phyloP scores from a whole-genome alignment of 2,329 filamentous ascomycete genomes.

The Diaporthe sp. region DNA sequence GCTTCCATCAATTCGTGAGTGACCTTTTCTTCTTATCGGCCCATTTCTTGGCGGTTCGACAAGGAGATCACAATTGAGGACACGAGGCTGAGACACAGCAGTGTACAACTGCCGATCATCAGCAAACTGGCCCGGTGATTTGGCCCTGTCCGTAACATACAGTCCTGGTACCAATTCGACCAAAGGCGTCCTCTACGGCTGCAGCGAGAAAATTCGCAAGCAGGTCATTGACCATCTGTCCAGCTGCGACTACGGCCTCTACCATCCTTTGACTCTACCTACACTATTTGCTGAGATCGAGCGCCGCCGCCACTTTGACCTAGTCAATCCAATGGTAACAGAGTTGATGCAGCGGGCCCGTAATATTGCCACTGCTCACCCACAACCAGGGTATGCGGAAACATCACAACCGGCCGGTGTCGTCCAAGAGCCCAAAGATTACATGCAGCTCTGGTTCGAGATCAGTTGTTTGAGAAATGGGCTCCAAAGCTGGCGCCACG shows the following conservation, averaged over 20 bases:
- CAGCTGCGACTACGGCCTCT: background rate
- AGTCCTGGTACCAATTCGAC: background rate
- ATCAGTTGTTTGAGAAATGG: background rate
- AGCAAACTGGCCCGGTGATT: constrained; percentile 1
- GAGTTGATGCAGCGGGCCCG: background rate
- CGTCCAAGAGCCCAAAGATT: background rate
- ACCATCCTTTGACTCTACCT: background rate
- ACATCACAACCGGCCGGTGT: background rate
- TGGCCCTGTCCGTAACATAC: constrained; percentile 2
- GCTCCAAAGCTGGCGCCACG: background rate
- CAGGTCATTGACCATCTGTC: background rate
- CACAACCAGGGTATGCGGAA: background rate
- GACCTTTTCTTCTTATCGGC: background rate
- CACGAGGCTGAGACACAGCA: background rate
- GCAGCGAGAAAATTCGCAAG: background rate
- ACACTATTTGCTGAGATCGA: background rate
- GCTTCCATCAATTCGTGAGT: background rate
- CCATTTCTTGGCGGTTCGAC: too few species aligned
- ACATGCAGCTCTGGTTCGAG: constrained; percentile 1
- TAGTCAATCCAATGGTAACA: background rate
- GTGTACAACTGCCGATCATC: constrained; percentile 18
- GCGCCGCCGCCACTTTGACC: background rate
- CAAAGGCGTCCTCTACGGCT: background rate
- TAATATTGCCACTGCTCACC: background rate
- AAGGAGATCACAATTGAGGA: background rate